Base-by-base conservation (phyloP, 1,284 basidiomycete species). In the Malassezia restricta region DNA sequence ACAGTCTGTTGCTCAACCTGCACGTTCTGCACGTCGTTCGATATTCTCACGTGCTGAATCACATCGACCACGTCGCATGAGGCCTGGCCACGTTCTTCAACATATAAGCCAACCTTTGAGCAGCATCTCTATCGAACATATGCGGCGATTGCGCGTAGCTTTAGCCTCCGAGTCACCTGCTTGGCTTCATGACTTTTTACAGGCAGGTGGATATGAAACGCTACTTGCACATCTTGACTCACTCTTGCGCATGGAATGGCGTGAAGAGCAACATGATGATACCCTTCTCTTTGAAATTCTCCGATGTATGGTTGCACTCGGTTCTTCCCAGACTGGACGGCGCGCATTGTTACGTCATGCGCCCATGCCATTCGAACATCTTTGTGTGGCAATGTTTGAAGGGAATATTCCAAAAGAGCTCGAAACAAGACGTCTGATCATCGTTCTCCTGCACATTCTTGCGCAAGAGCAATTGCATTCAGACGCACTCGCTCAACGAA, bases 371-470 rank as follows among this genome's bases (percentile, higher is more conserved):
- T 95, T 89, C 71, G 77, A 79, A 1, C 84, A 87, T 54, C 78
- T 99, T 8, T 79, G 89, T 11, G 76, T 81, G 3, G 79, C 98
- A 3, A 78, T 98, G 3, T 96, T 87, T 75, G 91, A 88, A 1
- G 91, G 95, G 76, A 96, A 96, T 77, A 91, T 90, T 71, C 92
- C 92, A 0, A 92, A 92, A 38, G 92, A 98, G 48, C 78, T 96
- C 2, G 79, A 82, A 1, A 86, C 87, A 4, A 82, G 91, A 37
- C 88, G 92, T 68, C 79, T 95, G 46, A 88, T 99, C 47, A 76
- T 87, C 47, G 92, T 98, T 54, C 79, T 85, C 48, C 76, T 65
- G 6, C 85, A 70, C 82, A 84, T 54, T 49, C 61, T 54, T 6
- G 42, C 57, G 11, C 61, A 75, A 68, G 38, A 54, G 5, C 9